phyloP scores from a whole-genome alignment of 345 rosid species.

The Syzygium aqueum region DNA sequence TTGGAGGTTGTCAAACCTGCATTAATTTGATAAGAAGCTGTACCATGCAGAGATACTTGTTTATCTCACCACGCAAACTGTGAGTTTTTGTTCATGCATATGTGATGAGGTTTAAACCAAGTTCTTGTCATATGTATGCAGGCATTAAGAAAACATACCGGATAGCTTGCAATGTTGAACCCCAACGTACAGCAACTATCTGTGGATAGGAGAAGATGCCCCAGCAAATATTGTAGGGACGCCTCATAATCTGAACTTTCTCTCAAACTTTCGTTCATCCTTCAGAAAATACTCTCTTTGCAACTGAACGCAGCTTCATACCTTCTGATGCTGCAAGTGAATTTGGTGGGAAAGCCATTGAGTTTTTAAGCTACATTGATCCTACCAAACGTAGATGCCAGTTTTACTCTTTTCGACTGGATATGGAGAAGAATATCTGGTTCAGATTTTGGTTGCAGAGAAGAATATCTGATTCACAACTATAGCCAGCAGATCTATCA shows the following conservation, averaged over 20 bases:
- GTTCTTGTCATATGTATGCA: too few relatives aligned
- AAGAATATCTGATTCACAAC: conserved; percentile 33
- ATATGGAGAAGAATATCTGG: neutral
- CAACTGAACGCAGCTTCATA: conserved; percentile 49
- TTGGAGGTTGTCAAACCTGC: neutral
- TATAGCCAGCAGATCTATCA: too few relatives aligned
- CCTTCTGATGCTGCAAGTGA: conserved; percentile 70
- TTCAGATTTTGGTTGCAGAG: conserved; percentile 35
- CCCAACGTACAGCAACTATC: conserved; percentile 74
- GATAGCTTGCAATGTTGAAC: too few relatives aligned
- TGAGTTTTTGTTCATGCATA: neutral
- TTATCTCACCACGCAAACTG: neutral
- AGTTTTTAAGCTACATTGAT: conserved; percentile 78
- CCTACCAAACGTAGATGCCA: conserved; percentile 59
- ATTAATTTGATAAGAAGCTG: neutral
- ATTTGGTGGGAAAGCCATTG: conserved; percentile 89
- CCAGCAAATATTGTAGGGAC: conserved; percentile 64
- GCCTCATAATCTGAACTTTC: conserved; percentile 76
- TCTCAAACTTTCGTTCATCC: conserved; percentile 82
- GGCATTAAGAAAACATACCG: too few relatives aligned
- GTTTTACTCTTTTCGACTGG: neutral
- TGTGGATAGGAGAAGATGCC: conserved; percentile 67
- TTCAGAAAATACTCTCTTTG: conserved; percentile 85
- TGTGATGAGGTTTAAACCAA: too few relatives aligned
- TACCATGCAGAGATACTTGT: neutral